Conservation (phyloP, 2,329 filamentous ascomycete genomes). For the Thelonectria blattea region DNA sequence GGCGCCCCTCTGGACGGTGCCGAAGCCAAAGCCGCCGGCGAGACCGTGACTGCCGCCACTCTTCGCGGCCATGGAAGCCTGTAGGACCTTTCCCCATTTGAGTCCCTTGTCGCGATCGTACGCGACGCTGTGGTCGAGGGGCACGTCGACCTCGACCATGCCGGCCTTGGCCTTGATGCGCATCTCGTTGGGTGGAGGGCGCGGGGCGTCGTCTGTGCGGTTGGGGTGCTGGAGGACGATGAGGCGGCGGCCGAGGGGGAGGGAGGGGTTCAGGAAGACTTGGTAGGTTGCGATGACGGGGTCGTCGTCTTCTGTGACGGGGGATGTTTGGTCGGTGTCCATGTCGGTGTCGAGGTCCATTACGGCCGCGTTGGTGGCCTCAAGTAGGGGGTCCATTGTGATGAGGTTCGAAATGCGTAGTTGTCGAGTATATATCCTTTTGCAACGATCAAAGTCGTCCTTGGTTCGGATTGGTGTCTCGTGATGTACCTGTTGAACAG, state of each 20-base stretch:
- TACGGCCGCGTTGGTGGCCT: conserved; percentile 20
- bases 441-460: not conserved
- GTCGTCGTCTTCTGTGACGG: conserved; percentile 57
- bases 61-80: conserved; percentile 63
- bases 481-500: not conserved
- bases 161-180: conserved; percentile 83
- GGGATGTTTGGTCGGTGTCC: conserved; percentile 24
- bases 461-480: not conserved
- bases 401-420: not conserved
- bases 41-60: conserved; percentile 72
- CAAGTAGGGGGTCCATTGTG: conserved; percentile 27
- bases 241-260: conserved; percentile 67
- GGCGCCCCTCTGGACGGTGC: conserved; percentile 51
- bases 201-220: conserved; percentile 62
- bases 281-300: conserved; percentile 79
- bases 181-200: conserved; percentile 68
- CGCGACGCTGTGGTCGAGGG: conserved; percentile 71
- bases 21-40: conserved; percentile 74
- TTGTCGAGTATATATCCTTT: not conserved
- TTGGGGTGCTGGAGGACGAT: conserved; percentile 92
- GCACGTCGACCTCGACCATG: conserved; percentile 92
- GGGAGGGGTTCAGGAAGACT: conserved; percentile 81
- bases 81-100: conserved; percentile 79
- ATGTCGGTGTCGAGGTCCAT: conserved; percentile 34
- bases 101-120: conserved; percentile 87